These are phyloP conservation scores for Telfairia occidentalis DNA, from an alignment of 331 rosid species.

Conservation along the genomic window DNA sequence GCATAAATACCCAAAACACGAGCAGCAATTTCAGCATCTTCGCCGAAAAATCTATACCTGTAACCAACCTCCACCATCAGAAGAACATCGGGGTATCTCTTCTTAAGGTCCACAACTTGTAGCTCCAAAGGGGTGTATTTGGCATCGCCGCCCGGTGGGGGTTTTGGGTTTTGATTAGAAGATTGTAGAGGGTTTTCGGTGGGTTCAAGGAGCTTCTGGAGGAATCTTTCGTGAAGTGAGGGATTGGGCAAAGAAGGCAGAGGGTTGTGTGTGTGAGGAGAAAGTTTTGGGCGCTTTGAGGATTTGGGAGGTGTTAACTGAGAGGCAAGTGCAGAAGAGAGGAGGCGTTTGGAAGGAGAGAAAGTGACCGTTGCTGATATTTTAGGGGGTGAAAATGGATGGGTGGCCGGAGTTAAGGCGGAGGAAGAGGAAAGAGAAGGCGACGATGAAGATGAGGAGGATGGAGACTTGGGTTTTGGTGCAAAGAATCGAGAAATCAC, in stretches of 20 bases:
- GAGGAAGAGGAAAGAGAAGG: slow-evolving; percentile 7
- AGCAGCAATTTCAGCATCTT: slow-evolving; percentile 75
- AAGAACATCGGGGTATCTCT: slow-evolving; percentile 64
- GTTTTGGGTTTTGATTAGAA: slow-evolving; percentile 15
- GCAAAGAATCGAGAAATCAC: slow-evolving; percentile 84
- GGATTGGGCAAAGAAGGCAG: slow-evolving; percentile 26
- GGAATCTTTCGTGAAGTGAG: slow-evolving; percentile 61
- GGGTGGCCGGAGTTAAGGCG: slow-evolving; percentile 12
- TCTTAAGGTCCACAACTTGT: slow-evolving; percentile 61
- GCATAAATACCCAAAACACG: slow-evolving; percentile 64
- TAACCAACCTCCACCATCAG: slow-evolving; percentile 92
- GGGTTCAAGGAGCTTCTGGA: slow-evolving; percentile 66
- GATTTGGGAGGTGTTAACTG: slow-evolving; percentile 22
- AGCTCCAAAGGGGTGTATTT: slow-evolving; percentile 66
- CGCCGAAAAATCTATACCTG: slow-evolving; percentile 63
- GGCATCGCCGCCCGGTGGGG: background rate
- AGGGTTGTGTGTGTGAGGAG: slow-evolving; percentile 47
- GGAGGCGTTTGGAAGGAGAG: slow-evolving; percentile 75
- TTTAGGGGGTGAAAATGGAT: slow-evolving; percentile 50
- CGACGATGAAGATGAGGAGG: slow-evolving; percentile 13
- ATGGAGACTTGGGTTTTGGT: slow-evolving; percentile 41
- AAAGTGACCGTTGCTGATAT: slow-evolving; percentile 66
- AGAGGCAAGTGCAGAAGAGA: slow-evolving; percentile 38
- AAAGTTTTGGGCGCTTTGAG: slow-evolving; percentile 43
- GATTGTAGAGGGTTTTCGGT: slow-evolving; percentile 11